phyloP scores from a whole-genome alignment of 2,329 filamentous ascomycete species.

The Pestalotiopsis fici region DNA sequence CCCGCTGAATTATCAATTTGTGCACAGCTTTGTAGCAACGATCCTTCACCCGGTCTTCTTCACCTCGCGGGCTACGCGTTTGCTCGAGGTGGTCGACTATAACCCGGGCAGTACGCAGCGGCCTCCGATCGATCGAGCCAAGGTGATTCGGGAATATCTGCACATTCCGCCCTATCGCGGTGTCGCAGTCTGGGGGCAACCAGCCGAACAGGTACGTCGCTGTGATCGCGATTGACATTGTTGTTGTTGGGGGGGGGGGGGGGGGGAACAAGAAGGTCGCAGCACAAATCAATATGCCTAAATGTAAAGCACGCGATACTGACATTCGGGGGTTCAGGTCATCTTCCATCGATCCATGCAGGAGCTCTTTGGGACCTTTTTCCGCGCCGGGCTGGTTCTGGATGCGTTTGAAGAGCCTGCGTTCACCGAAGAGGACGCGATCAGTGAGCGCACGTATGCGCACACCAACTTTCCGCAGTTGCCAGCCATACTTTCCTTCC shows the following conservation, averaged over 20 bases:
- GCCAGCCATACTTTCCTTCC: conserved; percentile 35
- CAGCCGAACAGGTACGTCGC: conserved; percentile 32
- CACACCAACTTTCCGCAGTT: conserved; percentile 40
- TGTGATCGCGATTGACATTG: no score
- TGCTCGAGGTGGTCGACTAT: conserved; percentile 38
- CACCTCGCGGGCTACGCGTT: conserved; percentile 41
- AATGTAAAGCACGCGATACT: not conserved
- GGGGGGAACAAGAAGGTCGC: no score
- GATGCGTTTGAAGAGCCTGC: conserved; percentile 48
- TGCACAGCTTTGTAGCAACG: conserved; percentile 43
- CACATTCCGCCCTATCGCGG: conserved; percentile 38
- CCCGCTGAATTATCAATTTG: not conserved
- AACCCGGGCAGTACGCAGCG: conserved; percentile 30
- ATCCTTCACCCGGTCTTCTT: conserved; percentile 51
- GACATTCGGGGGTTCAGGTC: conserved; percentile 19
- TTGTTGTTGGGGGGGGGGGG: no score
- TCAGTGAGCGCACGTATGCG: conserved; percentile 28
- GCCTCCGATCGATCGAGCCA: conserved; percentile 33
- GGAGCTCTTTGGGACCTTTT: conserved; percentile 44
- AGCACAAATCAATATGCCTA: not conserved
- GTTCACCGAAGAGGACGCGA: conserved; percentile 36
- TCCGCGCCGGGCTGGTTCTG: conserved; percentile 40
- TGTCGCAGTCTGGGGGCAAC: conserved; percentile 35
- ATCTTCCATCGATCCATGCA: conserved; percentile 47
- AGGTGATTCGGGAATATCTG: conserved; percentile 42